phyloP scores from a whole-genome alignment of 2,329 filamentous ascomycete genomes.

The Pseudodiploospora longispora region DNA sequence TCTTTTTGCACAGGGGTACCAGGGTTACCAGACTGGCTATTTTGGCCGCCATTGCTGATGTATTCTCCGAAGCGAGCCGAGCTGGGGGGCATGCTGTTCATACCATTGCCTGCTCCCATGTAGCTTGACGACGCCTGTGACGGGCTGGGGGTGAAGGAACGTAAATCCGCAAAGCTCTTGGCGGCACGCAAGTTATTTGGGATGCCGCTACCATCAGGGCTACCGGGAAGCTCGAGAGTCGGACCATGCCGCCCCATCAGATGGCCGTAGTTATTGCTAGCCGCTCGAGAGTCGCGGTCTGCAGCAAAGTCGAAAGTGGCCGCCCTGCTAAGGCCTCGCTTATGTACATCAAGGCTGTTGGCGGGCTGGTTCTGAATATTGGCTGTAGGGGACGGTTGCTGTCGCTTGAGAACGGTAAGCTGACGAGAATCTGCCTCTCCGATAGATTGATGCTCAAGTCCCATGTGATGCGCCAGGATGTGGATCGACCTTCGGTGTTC shows the following conservation, averaged over 20 bases:
- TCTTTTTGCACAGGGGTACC: conserved; percentile 33
- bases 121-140: conserved; percentile 81
- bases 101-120: conserved; percentile 28
- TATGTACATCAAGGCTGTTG: conserved; percentile 65
- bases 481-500: conserved; percentile 85
- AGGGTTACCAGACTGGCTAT: conserved; percentile 19
- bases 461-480: conserved; percentile 91
- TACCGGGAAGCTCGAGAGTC: conserved; percentile 82
- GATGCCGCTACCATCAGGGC: conserved; percentile 53
- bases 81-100: conserved; percentile 46
- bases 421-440: conserved; percentile 82
- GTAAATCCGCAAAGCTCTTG: conserved; percentile 93
- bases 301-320: conserved; percentile 97
- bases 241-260: conserved; percentile 73
- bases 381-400: conserved; percentile 43
- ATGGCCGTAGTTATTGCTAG: conserved; percentile 59
- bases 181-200: conserved; percentile 81
- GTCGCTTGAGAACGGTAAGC: conserved; percentile 76
- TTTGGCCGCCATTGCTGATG: conserved; percentile 28
- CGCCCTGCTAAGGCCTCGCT: conserved; percentile 80
- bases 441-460: conserved; percentile 81
- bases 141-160: conserved; percentile 90
- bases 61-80: conserved; percentile 40
- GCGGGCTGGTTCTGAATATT: conserved; percentile 51
- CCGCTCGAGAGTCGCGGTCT: conserved; percentile 58